Evolutionary conservation across 208 protist genomes (phyloP).

Genomic region (Angomonas ambiguus): DNA sequence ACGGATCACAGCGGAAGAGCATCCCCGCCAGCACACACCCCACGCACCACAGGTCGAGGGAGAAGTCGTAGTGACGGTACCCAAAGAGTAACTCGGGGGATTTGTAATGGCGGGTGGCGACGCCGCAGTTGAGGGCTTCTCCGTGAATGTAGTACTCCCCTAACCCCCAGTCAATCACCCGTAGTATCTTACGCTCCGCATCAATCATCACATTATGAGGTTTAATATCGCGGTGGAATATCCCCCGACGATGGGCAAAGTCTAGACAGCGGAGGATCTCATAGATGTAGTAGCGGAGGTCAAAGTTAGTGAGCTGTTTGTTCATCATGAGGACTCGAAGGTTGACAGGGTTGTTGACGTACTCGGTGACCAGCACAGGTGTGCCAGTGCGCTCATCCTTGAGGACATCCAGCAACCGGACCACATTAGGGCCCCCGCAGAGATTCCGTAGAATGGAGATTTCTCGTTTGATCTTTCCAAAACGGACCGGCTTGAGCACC

Average conservation of each 20-base stretch:
- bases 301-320: slow-evolving; percentile 91
- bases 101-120: slow-evolving; percentile 99
- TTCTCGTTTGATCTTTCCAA: slow-evolving; percentile 99
- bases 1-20: slow-evolving; percentile 98
- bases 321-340: slow-evolving; percentile 95
- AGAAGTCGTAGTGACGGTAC: slow-evolving; percentile 98
- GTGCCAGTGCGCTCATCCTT: slow-evolving; percentile 93
- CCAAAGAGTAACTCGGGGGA: slow-evolving; percentile 98
- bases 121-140: slow-evolving; percentile 97
- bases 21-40: slow-evolving; percentile 99
- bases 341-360: slow-evolving; percentile 96
- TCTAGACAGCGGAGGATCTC: slow-evolving; percentile 95
- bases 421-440: slow-evolving; percentile 97
- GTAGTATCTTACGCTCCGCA: slow-evolving; percentile 91
- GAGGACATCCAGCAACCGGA: slow-evolving; percentile 97
- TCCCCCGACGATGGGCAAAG: slow-evolving; percentile 97
- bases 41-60: slow-evolving; percentile 98
- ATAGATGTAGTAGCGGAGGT: slow-evolving; percentile 99
- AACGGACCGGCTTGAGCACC: slow-evolving; percentile 98
- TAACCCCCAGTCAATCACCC: slow-evolving; percentile 98
- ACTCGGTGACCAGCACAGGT: slow-evolving; percentile 98
- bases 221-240: slow-evolving; percentile 99
- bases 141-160: slow-evolving; percentile 99
- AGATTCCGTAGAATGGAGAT: slow-evolving; percentile 99
- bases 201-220: slow-evolving; percentile 99